A percentile compares a stretch with the other conserved stretches of the same genome.
Conservation (phyloP, 2,329 filamentous ascomycete species). For the Fusarium decemcellulare region DNA sequence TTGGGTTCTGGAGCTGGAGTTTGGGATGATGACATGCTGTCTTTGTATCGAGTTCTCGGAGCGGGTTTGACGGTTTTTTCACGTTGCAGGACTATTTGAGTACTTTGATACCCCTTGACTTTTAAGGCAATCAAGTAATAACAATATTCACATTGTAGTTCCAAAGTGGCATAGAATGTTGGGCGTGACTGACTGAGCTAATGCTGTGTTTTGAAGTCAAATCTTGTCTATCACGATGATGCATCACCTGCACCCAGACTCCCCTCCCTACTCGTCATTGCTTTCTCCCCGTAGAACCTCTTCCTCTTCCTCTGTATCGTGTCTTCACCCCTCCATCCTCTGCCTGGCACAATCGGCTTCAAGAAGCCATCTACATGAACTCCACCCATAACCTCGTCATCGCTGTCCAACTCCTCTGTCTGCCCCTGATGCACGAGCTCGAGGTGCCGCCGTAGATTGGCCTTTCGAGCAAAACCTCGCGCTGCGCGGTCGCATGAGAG, state of each 20-base stretch:
- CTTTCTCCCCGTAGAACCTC: conserved; percentile 42
- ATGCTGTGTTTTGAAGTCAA: neutral
- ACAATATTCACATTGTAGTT: conserved; percentile 23
- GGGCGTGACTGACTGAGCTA: neutral
- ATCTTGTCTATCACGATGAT: conserved; percentile 18
- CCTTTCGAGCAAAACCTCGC: conserved; percentile 53
- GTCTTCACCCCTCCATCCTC: conserved; percentile 63
- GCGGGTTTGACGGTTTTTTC: conserved; percentile 23
- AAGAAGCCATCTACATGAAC: conserved; percentile 80
- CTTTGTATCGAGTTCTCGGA: conserved; percentile 24
- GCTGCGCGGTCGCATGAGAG: conserved; percentile 53
- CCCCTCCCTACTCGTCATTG: conserved; percentile 22
- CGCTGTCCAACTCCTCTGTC: conserved; percentile 56
- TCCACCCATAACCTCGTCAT: conserved; percentile 71
- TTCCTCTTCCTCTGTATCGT: conserved; percentile 47
- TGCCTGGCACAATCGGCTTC: conserved; percentile 64
- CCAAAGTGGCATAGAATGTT: neutral
- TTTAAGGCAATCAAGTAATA: conserved; percentile 40
- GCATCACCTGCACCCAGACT: conserved; percentile 27
- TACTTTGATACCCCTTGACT: conserved; percentile 52
- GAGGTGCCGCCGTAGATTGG: conserved; percentile 57
- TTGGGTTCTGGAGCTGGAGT: conserved; percentile 33
- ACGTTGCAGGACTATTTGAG: conserved; percentile 50
- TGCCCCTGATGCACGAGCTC: conserved; percentile 55
- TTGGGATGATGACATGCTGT: conserved; percentile 22